phyloP scores from a whole-genome alignment of 2,329 filamentous ascomycete species.

The Xylariaceae sp. region DNA sequence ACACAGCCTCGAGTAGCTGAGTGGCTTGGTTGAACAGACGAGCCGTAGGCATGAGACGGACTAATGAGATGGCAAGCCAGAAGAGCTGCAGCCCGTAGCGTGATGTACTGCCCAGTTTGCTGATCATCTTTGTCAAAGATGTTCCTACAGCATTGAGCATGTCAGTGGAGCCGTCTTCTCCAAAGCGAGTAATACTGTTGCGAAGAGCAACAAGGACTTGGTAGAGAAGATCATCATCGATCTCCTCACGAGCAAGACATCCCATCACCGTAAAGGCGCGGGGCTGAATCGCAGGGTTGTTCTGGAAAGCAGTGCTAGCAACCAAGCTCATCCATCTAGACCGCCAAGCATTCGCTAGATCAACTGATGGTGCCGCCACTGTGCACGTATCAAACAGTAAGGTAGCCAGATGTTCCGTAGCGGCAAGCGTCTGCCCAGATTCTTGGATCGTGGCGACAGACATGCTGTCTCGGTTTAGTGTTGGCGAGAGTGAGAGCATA shows the following conservation, averaged over 20 bases:
- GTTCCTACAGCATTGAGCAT: constrained; percentile 67
- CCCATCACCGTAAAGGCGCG: constrained; percentile 69
- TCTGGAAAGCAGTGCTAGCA: constrained; percentile 68
- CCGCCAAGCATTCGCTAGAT: constrained; percentile 65
- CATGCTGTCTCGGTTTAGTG: constrained; percentile 47
- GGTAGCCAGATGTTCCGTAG: constrained; percentile 59
- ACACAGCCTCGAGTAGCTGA: constrained; percentile 59
- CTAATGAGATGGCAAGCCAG: constrained; percentile 64
- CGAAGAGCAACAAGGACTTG: constrained; percentile 66
- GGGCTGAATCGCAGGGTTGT: constrained; percentile 67
- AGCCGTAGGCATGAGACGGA: constrained; percentile 57
- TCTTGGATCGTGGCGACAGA: constrained; percentile 55
- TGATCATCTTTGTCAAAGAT: constrained; percentile 67
- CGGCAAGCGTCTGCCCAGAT: constrained; percentile 45
- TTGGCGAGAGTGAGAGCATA: constrained; percentile 48
- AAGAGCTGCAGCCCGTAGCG: constrained; percentile 67
- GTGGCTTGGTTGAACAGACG: constrained; percentile 63
- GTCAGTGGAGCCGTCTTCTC: constrained; percentile 60
- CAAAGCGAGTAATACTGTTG: constrained; percentile 61
- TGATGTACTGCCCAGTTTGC: constrained; percentile 62
- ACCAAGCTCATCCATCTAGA: constrained; percentile 71
- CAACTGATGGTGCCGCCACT: constrained; percentile 59
- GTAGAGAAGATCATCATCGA: constrained; percentile 67
- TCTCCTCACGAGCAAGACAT: constrained; percentile 65
- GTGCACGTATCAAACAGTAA: constrained; percentile 61